These are phyloP conservation scores for Curvularia sp. DNA, from an alignment of 2,329 filamentous ascomycete genomes.

Conservation along the genomic window DNA sequence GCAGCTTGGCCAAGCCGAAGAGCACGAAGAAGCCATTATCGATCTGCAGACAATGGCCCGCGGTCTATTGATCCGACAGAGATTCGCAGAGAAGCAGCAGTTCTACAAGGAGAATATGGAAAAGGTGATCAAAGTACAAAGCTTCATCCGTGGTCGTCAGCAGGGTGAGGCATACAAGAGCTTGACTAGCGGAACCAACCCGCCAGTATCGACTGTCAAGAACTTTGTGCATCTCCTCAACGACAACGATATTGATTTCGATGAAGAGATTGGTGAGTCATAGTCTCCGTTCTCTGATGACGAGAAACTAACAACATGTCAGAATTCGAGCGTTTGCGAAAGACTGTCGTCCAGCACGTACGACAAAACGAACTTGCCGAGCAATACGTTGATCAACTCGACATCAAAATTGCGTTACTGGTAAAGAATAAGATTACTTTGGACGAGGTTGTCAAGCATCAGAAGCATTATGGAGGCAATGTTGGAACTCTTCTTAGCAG, in stretches of 20 bases:
- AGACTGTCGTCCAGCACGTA: constrained; percentile 96
- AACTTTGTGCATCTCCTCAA: constrained; percentile 98
- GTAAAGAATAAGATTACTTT: constrained; percentile 99
- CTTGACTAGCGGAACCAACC: constrained; percentile 93
- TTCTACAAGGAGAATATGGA: constrained; percentile 98
- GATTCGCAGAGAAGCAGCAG: constrained; percentile 83
- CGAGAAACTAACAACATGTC: constrained; percentile 25
- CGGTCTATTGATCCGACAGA: constrained; percentile 74
- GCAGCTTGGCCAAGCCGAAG: constrained; percentile 78
- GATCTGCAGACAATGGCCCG: constrained; percentile 78
- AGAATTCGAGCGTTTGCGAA: constrained; percentile 92
- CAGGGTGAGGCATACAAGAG: constrained; percentile 99
- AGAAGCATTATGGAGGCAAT: constrained; percentile 93
- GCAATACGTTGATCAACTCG: constrained; percentile 96
- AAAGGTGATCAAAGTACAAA: constrained; percentile 98
- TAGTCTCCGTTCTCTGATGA: no score
- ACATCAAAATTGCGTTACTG: constrained; percentile 97
- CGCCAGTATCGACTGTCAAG: constrained; percentile 94
- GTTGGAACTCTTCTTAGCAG: constrained; percentile 85
- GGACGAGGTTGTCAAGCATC: constrained; percentile 95
- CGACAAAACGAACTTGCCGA: constrained; percentile 96
- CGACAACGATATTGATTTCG: constrained; percentile 98
- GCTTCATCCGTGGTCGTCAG: constrained; percentile 91
- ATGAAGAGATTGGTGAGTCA: constrained; percentile 78
- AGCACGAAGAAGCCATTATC: constrained; percentile 77